These are phyloP conservation scores for Boletellus emodensis DNA, from an alignment of 768 basidiomycete genomes.

Conservation along the genomic window DNA sequence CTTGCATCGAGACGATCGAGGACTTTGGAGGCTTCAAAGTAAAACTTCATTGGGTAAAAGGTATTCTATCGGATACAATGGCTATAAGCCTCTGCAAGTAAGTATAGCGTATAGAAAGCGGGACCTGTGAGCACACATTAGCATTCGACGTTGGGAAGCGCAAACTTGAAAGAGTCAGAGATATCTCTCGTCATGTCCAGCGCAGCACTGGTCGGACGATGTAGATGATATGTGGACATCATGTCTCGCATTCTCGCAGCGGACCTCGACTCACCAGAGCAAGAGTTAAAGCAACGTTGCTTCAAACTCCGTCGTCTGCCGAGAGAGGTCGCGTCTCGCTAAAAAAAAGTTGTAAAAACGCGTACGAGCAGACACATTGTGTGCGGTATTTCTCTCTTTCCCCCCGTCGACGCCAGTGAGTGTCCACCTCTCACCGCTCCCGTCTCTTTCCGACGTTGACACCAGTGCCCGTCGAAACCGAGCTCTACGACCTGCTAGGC, in stretches of 20 bases:
- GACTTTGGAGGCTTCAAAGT: constrained; percentile 82
- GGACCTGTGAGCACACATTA: constrained; percentile 28
- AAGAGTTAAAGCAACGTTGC: background rate
- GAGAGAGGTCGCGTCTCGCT: constrained; percentile 22
- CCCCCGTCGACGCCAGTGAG: constrained; percentile 25
- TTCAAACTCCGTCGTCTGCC: constrained; percentile 34
- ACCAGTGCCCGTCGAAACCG: constrained; percentile 71
- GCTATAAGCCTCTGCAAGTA: constrained; percentile 22
- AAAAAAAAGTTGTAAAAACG: constrained; percentile 18
- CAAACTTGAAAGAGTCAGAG: constrained; percentile 27
- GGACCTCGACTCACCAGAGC: constrained; percentile 18
- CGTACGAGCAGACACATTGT: constrained; percentile 7
- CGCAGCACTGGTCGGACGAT: constrained; percentile 70
- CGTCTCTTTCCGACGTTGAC: constrained; percentile 1
- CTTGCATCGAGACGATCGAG: constrained; percentile 85
- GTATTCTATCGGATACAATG: constrained; percentile 27
- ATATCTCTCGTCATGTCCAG: constrained; percentile 47
- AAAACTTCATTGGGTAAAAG: constrained; percentile 77
- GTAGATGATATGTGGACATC: constrained; percentile 83
- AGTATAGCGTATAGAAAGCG: constrained; percentile 20
- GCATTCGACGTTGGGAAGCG: constrained; percentile 9
- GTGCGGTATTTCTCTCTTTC: background rate
- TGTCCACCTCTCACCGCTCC: constrained; percentile 2
- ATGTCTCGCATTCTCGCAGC: constrained; percentile 26
- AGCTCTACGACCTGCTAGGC: constrained; percentile 82